These are phyloP conservation scores for Teratosphaeria epicoccoides DNA, from an alignment of 2,329 filamentous ascomycete species.

Conservation along the genomic window DNA sequence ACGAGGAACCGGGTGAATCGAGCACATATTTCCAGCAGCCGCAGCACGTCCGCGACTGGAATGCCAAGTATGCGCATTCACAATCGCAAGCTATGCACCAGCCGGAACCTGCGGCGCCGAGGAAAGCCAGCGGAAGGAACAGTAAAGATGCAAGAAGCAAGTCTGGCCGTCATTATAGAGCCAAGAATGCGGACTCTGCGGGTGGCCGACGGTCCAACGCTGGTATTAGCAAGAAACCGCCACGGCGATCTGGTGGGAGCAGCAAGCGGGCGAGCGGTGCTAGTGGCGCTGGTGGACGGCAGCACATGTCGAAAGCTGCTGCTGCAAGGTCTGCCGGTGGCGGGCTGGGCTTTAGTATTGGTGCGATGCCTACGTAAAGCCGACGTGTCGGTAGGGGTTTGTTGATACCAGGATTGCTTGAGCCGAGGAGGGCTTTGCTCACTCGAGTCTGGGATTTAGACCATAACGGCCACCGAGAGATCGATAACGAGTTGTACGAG, in stretches of 20 bases:
- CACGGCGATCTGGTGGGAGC: not conserved
- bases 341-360: not conserved
- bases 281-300: not conserved
- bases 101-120: not conserved
- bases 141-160: not conserved
- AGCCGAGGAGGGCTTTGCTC: not conserved
- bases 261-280: not conserved
- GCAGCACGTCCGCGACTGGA: slow-evolving; percentile 11
- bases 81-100: slow-evolving; percentile 8
- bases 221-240: not conserved
- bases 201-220: not conserved
- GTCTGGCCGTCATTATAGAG: not conserved
- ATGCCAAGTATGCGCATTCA: slow-evolving; percentile 11
- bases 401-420: not conserved
- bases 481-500: not conserved
- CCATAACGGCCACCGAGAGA: not conserved
- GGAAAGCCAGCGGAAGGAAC: not conserved
- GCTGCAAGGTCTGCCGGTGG: not conserved
- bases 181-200: not conserved
- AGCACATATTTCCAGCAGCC: slow-evolving; percentile 18
- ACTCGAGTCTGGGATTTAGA: not conserved
- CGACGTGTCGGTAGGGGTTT: not conserved
- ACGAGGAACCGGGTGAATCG: slow-evolving; percentile 12
- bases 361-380: not conserved
- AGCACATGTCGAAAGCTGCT: not conserved